Evolutionary conservation across 208 protist genomes (phyloP).

Genomic region (Acanthamoeba culbertsoni): DNA sequence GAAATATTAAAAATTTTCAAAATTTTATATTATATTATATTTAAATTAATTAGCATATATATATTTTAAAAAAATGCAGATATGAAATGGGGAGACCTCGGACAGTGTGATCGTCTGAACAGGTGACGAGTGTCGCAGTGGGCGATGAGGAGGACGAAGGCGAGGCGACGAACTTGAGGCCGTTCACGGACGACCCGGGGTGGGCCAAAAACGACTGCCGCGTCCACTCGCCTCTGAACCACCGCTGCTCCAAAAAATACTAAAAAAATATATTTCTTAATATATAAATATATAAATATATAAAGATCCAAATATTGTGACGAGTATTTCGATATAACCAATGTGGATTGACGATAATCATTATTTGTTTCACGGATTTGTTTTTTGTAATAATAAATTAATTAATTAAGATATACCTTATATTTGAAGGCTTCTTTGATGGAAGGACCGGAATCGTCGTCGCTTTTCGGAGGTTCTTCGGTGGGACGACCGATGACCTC

Average conservation of each 20-base stretch:
- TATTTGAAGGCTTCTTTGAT: not conserved
- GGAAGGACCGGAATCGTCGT: not conserved
- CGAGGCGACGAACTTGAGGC: not conserved
- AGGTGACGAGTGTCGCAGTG: not conserved
- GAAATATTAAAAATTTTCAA: too few species aligned
- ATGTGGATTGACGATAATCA: too few species aligned
- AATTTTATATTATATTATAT: too few species aligned
- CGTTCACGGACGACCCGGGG: not conserved
- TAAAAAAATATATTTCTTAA: not conserved
- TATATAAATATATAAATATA: too few species aligned
- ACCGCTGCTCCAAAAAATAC: not conserved
- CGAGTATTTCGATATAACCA: too few species aligned
- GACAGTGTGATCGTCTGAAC: not conserved
- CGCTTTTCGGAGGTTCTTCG: not conserved
- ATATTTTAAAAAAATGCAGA: not conserved
- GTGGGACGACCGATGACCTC: not conserved
- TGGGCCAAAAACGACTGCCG: not conserved
- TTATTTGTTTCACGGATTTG: too few species aligned
- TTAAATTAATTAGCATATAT: too few species aligned
- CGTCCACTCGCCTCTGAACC: not conserved
- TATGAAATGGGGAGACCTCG: not conserved
- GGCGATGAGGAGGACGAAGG: not conserved
- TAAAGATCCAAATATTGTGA: too few species aligned
- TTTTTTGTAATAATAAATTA: too few species aligned
- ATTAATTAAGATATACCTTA: not conserved